Evolutionary conservation across 2,329 filamentous ascomycete species (phyloP).

Genomic region (Colletotrichum viniferum): DNA sequence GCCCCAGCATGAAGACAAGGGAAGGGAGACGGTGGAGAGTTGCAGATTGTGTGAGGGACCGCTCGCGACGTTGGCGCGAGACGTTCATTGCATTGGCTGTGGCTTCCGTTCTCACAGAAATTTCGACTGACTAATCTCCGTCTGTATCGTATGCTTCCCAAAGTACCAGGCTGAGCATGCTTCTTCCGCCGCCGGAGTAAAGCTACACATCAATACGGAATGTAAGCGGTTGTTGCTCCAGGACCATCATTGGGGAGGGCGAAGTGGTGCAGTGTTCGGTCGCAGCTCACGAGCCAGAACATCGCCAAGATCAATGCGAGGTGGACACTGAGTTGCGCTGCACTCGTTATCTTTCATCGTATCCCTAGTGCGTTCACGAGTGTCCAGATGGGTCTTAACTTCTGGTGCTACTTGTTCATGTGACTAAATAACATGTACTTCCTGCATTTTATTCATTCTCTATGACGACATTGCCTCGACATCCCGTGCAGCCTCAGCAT

Average conservation of each 20-base stretch:
- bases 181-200: not conserved
- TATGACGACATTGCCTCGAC: not conserved
- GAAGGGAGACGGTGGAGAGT: not conserved
- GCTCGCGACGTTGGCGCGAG: not conserved
- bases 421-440: not conserved
- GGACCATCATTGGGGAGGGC: not conserved
- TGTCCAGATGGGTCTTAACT: not conserved
- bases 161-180: not conserved
- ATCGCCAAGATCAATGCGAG: too few relatives aligned
- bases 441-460: not conserved
- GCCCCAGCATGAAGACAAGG: not conserved
- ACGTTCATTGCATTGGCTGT: not conserved
- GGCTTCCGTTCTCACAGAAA: not conserved
- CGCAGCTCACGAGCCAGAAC: too few relatives aligned
- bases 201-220: not conserved
- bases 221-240: not conserved
- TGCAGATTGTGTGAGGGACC: not conserved
- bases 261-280: too few relatives aligned
- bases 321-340: too few relatives aligned
- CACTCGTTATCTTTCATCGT: too few relatives aligned
- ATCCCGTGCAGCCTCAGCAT: not conserved
- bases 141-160: not conserved
- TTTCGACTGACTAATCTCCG: not conserved
- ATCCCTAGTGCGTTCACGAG: too few relatives aligned
- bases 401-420: not conserved